A percentile compares a stretch with the other conserved stretches of the same genome.
These are phyloP conservation scores for Tulasnella sp. DNA, from an alignment of 768 basidiomycete genomes.

Conservation along the genomic window DNA sequence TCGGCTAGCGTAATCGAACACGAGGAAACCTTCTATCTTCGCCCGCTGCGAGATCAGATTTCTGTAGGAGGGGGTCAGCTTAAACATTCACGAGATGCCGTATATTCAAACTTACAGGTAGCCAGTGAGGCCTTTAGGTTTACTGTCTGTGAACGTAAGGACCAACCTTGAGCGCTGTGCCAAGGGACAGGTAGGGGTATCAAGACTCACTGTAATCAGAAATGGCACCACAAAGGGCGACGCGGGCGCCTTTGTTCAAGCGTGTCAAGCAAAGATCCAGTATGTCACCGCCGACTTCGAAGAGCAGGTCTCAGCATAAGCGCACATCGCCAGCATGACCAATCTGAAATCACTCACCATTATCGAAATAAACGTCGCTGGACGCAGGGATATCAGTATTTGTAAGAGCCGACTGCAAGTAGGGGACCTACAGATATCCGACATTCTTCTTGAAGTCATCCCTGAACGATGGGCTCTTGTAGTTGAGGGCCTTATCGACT, in stretches of 20 bases:
- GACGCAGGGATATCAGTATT: neutral
- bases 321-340: neutral
- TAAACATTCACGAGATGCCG: neutral
- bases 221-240: conserved; percentile 86
- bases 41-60: conserved; percentile 77
- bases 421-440: conserved; percentile 56
- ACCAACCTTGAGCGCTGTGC: neutral
- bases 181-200: neutral
- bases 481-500: conserved; percentile 81
- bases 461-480: conserved; percentile 75
- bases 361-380: conserved; percentile 78
- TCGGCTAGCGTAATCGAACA: conserved; percentile 76
- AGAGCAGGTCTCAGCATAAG: neutral
- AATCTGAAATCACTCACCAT: conserved; percentile 52
- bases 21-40: conserved; percentile 80
- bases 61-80: conserved; percentile 31
- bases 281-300: conserved; percentile 62
- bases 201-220: conserved; percentile 71
- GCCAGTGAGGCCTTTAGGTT: conserved; percentile 66
- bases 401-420: neutral
- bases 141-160: conserved; percentile 49
- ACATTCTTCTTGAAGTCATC: conserved; percentile 69
- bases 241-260: conserved; percentile 75
- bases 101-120: conserved; percentile 48
- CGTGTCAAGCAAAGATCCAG: conserved; percentile 75